Percentiles rank a stretch among this genome's conserved stretches.
Evolutionary conservation across 2,329 filamentous ascomycete species (phyloP).

Genomic region (Parafenestella ontariensis): DNA sequence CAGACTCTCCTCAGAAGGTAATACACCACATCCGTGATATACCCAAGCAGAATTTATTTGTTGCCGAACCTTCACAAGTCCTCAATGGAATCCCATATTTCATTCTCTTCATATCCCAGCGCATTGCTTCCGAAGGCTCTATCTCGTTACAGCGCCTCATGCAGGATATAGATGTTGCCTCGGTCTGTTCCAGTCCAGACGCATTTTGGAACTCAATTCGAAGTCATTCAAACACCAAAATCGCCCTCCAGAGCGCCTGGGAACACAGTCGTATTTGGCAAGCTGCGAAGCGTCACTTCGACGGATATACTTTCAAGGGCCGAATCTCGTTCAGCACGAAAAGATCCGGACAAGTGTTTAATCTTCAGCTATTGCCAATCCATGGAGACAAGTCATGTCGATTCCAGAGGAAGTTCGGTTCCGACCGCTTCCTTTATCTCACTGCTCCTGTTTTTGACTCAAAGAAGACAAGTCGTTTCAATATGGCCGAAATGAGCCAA

Average conservation of each 20-base stretch:
- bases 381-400: slow-evolving; percentile 42
- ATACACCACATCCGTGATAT: slow-evolving; percentile 37
- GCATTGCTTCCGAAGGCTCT: slow-evolving; percentile 27
- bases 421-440: slow-evolving; percentile 53
- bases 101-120: slow-evolving; percentile 43
- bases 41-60: slow-evolving; percentile 38
- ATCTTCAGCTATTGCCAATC: slow-evolving; percentile 33
- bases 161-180: slow-evolving; percentile 8
- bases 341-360: slow-evolving; percentile 28
- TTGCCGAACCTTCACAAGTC: slow-evolving; percentile 16
- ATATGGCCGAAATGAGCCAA: slow-evolving; percentile 11
- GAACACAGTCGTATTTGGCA: slow-evolving; percentile 35
- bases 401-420: slow-evolving; percentile 47
- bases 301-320: slow-evolving; percentile 46
- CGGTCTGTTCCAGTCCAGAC: slow-evolving; percentile 15
- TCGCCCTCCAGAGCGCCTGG: neutral
- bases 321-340: slow-evolving; percentile 27
- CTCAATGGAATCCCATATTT: slow-evolving; percentile 36
- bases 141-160: slow-evolving; percentile 24
- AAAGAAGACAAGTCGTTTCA: slow-evolving; percentile 22
- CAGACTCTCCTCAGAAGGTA: slow-evolving; percentile 23
- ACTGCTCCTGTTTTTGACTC: slow-evolving; percentile 38
- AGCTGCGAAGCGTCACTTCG: slow-evolving; percentile 24
- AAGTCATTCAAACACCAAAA: neutral
- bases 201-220: slow-evolving; percentile 31